These are phyloP conservation scores for Rhizomucor pusillus DNA, from an alignment of 371 early-diverging fungal species.

Conservation along the genomic window DNA sequence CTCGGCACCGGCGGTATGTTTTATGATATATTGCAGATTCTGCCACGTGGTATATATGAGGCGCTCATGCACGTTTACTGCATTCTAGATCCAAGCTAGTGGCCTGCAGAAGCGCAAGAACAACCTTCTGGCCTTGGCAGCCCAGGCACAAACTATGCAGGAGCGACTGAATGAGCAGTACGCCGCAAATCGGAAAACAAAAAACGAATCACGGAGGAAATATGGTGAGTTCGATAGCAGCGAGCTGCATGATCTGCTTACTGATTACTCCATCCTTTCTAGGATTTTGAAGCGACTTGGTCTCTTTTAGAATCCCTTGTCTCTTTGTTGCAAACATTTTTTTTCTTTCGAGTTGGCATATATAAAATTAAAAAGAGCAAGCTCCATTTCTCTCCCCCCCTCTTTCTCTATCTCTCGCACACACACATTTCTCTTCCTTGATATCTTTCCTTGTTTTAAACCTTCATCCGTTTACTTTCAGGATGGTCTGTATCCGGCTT, in stretches of 20 bases:
- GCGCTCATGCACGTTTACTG: background rate
- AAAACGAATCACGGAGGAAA: conserved; percentile 66
- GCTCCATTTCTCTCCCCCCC: no score
- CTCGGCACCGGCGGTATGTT: conserved; percentile 20
- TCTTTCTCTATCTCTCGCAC: no score
- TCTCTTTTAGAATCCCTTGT: background rate
- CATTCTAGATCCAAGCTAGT: conserved; percentile 32
- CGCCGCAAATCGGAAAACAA: conserved; percentile 61
- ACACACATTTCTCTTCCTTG: background rate
- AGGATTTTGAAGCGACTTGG: background rate
- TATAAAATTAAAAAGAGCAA: no score
- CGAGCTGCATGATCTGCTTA: background rate
- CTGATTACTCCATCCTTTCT: background rate
- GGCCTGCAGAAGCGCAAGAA: conserved; percentile 67
- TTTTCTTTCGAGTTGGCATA: background rate
- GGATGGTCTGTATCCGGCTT: conserved; percentile 59
- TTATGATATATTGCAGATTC: background rate
- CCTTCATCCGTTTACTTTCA: background rate
- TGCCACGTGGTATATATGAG: no score
- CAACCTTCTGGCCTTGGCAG: conserved; percentile 77
- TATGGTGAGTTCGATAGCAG: conserved; percentile 49
- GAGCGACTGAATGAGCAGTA: conserved; percentile 61
- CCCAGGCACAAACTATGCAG: conserved; percentile 69
- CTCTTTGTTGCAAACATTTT: background rate
- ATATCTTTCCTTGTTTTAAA: background rate